Evolutionary conservation across 257 asterid species (phyloP).

Genomic region (Voacanga thouarsii): DNA sequence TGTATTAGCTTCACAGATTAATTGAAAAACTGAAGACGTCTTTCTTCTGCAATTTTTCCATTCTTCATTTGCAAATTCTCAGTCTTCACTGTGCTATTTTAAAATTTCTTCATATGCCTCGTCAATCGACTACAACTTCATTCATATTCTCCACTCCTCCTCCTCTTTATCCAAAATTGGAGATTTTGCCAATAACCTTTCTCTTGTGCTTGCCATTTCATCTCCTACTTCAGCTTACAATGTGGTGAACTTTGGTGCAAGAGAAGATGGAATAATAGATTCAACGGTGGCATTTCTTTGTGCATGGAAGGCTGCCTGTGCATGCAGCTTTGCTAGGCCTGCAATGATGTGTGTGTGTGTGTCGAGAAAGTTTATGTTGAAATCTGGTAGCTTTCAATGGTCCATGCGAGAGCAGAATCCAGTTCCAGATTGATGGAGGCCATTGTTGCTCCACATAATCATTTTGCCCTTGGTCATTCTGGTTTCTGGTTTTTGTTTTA

Average conservation of each 20-base stretch:
- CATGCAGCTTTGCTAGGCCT: slow-evolving; percentile 36
- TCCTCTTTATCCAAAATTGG: neutral
- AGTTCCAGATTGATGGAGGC: slow-evolving; percentile 50
- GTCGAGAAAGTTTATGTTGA: slow-evolving; percentile 46
- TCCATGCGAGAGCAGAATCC: slow-evolving; percentile 55
- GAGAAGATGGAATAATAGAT: slow-evolving; percentile 69
- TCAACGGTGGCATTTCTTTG: slow-evolving; percentile 53
- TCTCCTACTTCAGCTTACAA: slow-evolving; percentile 41
- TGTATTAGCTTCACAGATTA: too few relatives aligned
- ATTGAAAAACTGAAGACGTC: too few relatives aligned
- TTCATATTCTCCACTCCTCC: neutral
- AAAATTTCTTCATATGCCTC: too few relatives aligned
- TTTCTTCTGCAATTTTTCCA: too few relatives aligned
- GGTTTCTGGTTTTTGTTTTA: too few relatives aligned
- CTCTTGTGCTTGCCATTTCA: slow-evolving; percentile 8
- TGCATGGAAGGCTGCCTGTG: slow-evolving; percentile 70
- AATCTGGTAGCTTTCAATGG: slow-evolving; percentile 44
- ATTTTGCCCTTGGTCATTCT: too few relatives aligned
- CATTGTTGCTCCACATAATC: too few relatives aligned
- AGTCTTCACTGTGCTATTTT: too few relatives aligned
- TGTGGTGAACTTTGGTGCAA: slow-evolving; percentile 59
- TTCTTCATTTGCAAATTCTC: too few relatives aligned
- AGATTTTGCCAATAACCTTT: slow-evolving; percentile 12
- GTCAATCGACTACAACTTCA: neutral
- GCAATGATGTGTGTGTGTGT: slow-evolving; percentile 56